These are phyloP conservation scores for Triticum aestivum DNA, from an alignment of 176 grass and related monocot species.

Conservation along the genomic window DNA sequence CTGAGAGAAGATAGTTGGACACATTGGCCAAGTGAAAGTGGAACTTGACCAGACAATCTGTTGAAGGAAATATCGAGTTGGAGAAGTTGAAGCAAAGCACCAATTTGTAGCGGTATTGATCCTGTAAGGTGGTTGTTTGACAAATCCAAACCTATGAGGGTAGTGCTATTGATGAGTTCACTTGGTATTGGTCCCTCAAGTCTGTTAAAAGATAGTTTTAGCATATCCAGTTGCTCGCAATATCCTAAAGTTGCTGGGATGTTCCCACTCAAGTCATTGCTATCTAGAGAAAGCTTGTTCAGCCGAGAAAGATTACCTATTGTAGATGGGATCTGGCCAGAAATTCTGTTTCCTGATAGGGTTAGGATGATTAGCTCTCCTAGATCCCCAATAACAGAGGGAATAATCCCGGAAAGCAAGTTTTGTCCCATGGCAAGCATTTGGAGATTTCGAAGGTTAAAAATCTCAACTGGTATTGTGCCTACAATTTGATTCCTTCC, in stretches of 20 bases:
- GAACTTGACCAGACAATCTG: background rate
- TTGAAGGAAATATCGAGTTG: background rate
- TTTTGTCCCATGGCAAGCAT: conserved; percentile 21
- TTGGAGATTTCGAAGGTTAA: conserved; percentile 21
- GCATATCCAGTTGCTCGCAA: background rate
- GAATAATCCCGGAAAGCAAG: conserved; percentile 31
- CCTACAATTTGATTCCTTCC: background rate
- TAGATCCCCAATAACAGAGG: conserved; percentile 26
- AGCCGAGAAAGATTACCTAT: conserved; percentile 37
- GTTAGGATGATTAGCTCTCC: background rate
- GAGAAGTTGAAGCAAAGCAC: background rate
- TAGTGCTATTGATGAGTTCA: no score
- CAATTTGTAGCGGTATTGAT: background rate
- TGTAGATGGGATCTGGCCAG: conserved; percentile 29
- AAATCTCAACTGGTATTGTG: conserved; percentile 27
- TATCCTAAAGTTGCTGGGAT: background rate
- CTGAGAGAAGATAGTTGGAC: background rate
- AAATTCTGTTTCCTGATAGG: conserved; percentile 37
- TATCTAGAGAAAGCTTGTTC: conserved; percentile 10
- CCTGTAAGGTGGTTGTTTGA: no score
- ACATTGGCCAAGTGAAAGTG: background rate
- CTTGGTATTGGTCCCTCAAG: no score
- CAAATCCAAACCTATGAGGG: no score
- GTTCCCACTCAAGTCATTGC: conserved; percentile 8
- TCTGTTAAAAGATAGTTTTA: background rate